These are phyloP conservation scores for Sapria himalayana DNA, from an alignment of 345 rosid genomes.

Conservation along the genomic window DNA sequence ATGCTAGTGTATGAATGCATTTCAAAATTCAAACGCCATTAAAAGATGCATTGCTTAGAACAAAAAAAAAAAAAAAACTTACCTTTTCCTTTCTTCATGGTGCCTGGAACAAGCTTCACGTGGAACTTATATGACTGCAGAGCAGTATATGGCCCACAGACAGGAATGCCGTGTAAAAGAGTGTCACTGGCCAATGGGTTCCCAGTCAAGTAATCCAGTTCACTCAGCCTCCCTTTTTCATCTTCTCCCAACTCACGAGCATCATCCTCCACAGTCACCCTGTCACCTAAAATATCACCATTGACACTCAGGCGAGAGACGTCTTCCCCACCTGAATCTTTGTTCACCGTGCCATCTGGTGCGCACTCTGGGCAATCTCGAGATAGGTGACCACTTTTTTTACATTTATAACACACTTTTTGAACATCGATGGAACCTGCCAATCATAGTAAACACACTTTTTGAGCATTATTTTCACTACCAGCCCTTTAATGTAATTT, in stretches of 20 bases:
- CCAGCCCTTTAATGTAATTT: too few relatives aligned
- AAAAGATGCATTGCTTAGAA: neutral
- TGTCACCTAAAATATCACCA: constrained; percentile 29
- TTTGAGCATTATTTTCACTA: too few relatives aligned
- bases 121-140: constrained; percentile 77
- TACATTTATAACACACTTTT: constrained; percentile 82
- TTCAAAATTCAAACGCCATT: neutral
- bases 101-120: constrained; percentile 77
- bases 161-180: constrained; percentile 68
- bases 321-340: constrained; percentile 11
- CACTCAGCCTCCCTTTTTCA: constrained; percentile 70
- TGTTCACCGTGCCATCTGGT: constrained; percentile 18
- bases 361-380: constrained; percentile 65
- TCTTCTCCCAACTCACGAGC: constrained; percentile 74
- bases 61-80: constrained; percentile 2
- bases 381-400: constrained; percentile 68
- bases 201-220: constrained; percentile 78
- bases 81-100: constrained; percentile 94
- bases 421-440: constrained; percentile 51
- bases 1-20: too few relatives aligned
- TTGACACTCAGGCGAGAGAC: constrained; percentile 7
- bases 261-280: constrained; percentile 77
- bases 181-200: constrained; percentile 58
- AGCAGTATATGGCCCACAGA: constrained; percentile 84
- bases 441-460: too few relatives aligned